Conservation (phyloP, 768 basidiomycete genomes). For the Rhizopogon vinicolor region DNA sequence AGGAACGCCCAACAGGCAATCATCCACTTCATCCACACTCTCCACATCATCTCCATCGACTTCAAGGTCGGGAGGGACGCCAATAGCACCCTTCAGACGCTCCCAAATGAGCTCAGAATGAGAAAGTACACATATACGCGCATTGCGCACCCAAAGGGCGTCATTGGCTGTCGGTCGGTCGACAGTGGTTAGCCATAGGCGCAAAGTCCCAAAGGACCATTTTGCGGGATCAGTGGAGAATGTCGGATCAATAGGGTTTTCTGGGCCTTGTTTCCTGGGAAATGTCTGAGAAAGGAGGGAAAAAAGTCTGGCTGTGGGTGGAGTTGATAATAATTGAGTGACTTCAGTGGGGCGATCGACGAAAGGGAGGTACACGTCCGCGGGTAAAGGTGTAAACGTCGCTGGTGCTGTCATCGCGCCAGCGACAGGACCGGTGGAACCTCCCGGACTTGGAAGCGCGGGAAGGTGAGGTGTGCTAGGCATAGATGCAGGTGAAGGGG, state of each 20-base stretch:
- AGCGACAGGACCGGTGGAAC: neutral
- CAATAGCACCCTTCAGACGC: slow-evolving; percentile 80
- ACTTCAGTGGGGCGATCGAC: slow-evolving; percentile 81
- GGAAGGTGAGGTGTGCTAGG: slow-evolving; percentile 10
- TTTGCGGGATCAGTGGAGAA: slow-evolving; percentile 51
- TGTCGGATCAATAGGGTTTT: slow-evolving; percentile 23
- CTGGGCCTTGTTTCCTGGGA: slow-evolving; percentile 26
- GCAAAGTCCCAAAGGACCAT: slow-evolving; percentile 73
- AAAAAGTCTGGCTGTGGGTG: slow-evolving; percentile 67
- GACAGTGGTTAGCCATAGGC: slow-evolving; percentile 59
- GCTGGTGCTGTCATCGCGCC: slow-evolving; percentile 34
- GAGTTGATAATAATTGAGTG: slow-evolving; percentile 53
- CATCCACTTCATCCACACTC: slow-evolving; percentile 30
- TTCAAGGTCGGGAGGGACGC: slow-evolving; percentile 82
- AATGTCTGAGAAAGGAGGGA: slow-evolving; percentile 72
- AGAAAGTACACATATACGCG: slow-evolving; percentile 69
- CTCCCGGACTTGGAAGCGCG: slow-evolving; percentile 7
- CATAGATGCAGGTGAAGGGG: slow-evolving; percentile 13
- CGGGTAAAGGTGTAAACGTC: slow-evolving; percentile 71
- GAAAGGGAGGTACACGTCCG: slow-evolving; percentile 81
- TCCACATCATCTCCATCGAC: slow-evolving; percentile 36
- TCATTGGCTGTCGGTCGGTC: slow-evolving; percentile 65
- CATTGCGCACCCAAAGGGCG: slow-evolving; percentile 64
- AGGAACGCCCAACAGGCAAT: slow-evolving; percentile 3
- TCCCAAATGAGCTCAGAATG: slow-evolving; percentile 91